These are phyloP conservation scores for Pterocarpus macrocarpus DNA, from an alignment of 306 rosid genomes.

Conservation along the genomic window DNA sequence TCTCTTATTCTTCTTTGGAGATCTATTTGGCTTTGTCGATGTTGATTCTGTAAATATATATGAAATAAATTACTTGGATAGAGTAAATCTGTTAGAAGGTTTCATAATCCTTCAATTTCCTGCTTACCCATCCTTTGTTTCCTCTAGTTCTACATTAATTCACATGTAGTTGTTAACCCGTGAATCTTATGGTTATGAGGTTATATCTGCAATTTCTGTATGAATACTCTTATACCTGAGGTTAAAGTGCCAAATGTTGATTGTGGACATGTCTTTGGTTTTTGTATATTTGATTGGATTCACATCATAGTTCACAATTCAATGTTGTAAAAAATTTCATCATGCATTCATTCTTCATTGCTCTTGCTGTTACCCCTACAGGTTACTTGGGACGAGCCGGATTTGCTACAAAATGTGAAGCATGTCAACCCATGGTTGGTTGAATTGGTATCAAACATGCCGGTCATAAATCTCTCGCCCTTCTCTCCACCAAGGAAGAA, in stretches of 20 bases:
- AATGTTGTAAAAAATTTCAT: not conserved
- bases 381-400: conserved; percentile 99
- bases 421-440: conserved; percentile 94
- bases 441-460: conserved; percentile 83
- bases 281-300: conserved; percentile 16
- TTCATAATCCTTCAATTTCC: not conserved
- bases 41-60: conserved; percentile 13
- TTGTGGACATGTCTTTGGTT: conserved; percentile 2
- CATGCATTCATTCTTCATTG: conserved; percentile 4
- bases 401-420: conserved; percentile 95
- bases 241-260: conserved; percentile 25
- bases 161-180: not conserved
- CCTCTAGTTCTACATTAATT: not conserved
- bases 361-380: conserved; percentile 40
- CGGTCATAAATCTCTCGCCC: conserved; percentile 67
- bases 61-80: not conserved
- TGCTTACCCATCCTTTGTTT: not conserved
- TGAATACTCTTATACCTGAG: not conserved
- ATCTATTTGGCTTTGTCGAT: not conserved
- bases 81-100: not conserved
- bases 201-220: not conserved
- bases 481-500: conserved; percentile 91
- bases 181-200: conserved; percentile 17
- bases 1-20: conserved; percentile 3
- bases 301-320: not conserved